Base-by-base conservation (phyloP, 2,329 filamentous ascomycete species). In the Trichoderma sp. region DNA sequence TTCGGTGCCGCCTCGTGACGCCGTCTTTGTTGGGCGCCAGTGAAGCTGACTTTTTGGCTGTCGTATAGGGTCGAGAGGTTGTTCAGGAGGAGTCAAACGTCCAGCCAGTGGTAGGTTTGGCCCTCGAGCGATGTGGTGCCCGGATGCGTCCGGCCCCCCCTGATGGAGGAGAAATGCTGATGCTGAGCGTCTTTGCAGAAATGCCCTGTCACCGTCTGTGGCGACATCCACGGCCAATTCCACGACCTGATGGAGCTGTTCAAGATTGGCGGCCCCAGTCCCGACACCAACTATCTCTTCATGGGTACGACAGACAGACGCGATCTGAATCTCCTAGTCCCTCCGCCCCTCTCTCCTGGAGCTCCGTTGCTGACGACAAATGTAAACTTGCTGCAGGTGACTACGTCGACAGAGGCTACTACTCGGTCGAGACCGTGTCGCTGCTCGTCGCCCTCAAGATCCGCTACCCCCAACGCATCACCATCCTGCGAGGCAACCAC, bases 161-260 rank as follows among this genome's bases (percentile, higher is more conserved):
- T 1, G 29, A n/a, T 13, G 12, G 12, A 8, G n/a, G 27, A 32
- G 52, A 34, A 8, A 8, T 25, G 57, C 63, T 58, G 53, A 61
- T 19, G 2, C 54, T 35, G 34, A 45, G 45, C 19, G 54, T 61
- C 5, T 19, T 34, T 52, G 50, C 72, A 94, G 91, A 97, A 97
- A 94, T 98, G 94, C 80, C 95, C 95, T 53, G 95, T 98, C 73
- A 99, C 95, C 67, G 95, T 99, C 70, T 98, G 95, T 80, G 95
- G 95, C 79, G 95, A 99, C 82, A 99, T 99, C 79, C 95, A 99
- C 81, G 95, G 95, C 73, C 95, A 99, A 82, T 98, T 98, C 80
- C 94, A 98, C 81, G 95, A 99, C 78, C 83, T 99, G 80, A 98
- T 99, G 93, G 95, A 99, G 83, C 89, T 99, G 64, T 99, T 99